Percentiles rank a stretch among this genome's conserved stretches.
phyloP scores from a whole-genome alignment of 257 asterid genomes.

The Scutellaria galericulata region DNA sequence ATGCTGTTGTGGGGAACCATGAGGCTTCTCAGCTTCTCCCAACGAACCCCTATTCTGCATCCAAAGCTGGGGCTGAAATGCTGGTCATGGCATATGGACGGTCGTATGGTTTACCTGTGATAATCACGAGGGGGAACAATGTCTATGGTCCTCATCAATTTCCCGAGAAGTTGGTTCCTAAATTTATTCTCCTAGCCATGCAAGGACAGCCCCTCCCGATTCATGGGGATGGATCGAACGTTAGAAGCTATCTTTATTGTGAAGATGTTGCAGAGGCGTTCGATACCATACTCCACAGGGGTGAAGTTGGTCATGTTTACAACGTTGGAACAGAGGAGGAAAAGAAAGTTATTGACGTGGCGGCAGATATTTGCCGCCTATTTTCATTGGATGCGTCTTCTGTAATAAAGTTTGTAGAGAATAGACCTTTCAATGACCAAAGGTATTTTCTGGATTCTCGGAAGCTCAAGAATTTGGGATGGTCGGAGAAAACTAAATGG shows the following conservation, averaged over 20 bases:
- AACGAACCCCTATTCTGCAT: constrained; percentile 57
- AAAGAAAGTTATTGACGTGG: constrained; percentile 53
- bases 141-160: constrained; percentile 55
- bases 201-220: constrained; percentile 47
- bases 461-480: constrained; percentile 46
- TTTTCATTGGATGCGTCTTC: constrained; percentile 39
- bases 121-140: constrained; percentile 58
- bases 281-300: constrained; percentile 49
- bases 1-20: constrained; percentile 48
- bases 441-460: constrained; percentile 44
- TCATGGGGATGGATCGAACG: constrained; percentile 54
- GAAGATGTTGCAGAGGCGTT: constrained; percentile 58
- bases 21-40: constrained; percentile 59
- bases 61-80: constrained; percentile 65
- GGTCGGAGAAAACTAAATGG: constrained; percentile 51
- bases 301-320: constrained; percentile 53
- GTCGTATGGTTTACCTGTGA: constrained; percentile 53
- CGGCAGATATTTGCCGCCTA: constrained; percentile 46
- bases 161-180: constrained; percentile 52
- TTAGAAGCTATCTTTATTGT: constrained; percentile 52
- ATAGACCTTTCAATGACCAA: constrained; percentile 50
- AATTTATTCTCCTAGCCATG: constrained; percentile 55
- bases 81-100: constrained; percentile 56
- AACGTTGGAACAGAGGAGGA: constrained; percentile 52
- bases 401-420: constrained; percentile 44